Base-by-base conservation (phyloP, 2,329 filamentous ascomycete species). In the Beauveria sp. region DNA sequence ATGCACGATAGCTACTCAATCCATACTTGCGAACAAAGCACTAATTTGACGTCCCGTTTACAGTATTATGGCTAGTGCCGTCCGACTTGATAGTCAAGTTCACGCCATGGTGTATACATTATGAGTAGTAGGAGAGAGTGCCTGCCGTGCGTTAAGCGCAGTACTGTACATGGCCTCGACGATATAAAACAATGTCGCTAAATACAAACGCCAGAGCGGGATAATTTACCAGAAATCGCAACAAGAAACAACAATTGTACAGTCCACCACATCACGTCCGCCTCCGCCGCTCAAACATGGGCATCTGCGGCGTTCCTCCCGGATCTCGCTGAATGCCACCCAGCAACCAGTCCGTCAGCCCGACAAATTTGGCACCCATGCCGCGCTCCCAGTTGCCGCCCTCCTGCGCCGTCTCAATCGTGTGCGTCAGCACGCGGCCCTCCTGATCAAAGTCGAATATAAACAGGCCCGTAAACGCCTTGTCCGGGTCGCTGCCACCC, bases 391-490 rank as follows among this genome's bases (percentile, higher is more conserved):
- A 96, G 63, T 91, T 85, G 44, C 88, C 85, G 18, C 88, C 87
- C 68, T 94, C 88, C 68, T 97, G 89, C 1, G 90, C 89, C 75
- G 96, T 90, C 75, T 99, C 94, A 69, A 99, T 97, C 0, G 91
- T 96, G 73, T 97, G 94, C 66, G 85, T 91, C 53, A 89, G 75
- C 41, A 99, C 85, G 64, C 91, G 82, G 1, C 94, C 94, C 68
- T 96, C 84, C 52, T 85, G 81, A 70, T 97, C 94, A 71, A 99
- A 99, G 66, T 96, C 91, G 72, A 99, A 99, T 62, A 96, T 88
- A 74, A 97, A 99, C 12, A 97, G 75, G 0, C 94, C 94, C 1
- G 87, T 90, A 67, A 97, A 97, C 69, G 92, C 89, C 69, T 90
- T 88, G 63, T 84, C 83, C 55, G 84, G 82, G 61, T 84, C 82